Base-by-base conservation (phyloP, 352 stramenopile species). In the Phytophthora gonapodyides region DNA sequence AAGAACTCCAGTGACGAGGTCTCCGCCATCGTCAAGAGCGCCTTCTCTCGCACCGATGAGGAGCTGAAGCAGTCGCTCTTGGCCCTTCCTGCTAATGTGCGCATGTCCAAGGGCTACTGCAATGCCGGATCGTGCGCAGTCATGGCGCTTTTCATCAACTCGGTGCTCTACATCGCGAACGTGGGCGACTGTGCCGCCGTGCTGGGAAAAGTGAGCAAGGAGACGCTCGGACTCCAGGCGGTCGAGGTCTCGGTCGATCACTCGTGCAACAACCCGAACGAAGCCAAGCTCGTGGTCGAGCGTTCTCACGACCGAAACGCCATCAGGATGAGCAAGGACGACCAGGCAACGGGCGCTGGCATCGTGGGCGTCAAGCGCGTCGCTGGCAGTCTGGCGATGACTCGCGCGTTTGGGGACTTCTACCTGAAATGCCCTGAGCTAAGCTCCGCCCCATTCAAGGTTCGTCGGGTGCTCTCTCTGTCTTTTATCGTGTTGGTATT, bases 341-440 rank as follows among this genome's bases (percentile, higher is more conserved):
- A 98, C 47, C 91, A 93, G 50, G 76, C 80, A 7, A 85, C 67
- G 57, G 75, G 82, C 34, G 70, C 80, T 30, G 80, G 74, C 11
- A 84, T 88, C 12, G 71, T 80, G 52, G 91, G 93, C 6, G 88
- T 97, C 31, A 97, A 97, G 61, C 78, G 93, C 33, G 91, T 98
- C 8, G 93, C 91, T 16, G 91, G 91, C 9, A 97, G 85, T 67
- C 67, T 98, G 31, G 89, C 90, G 1, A 92, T 98, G 24, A 98
- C 93, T 6, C 78, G 91, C 53, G 93, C 93, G 1, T 87, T 98
- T 38, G 93, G 93, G 13, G 93, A 98, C 64, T 96, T 95, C 16
- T 98, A 98, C 43, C 75, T 98, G 9, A 98, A 98, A 62, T 96
- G 83, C 41, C 88, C 93, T 60, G 75, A 93, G 19, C 67, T 98